A percentile compares a stretch with the other conserved stretches of the same genome.
These are phyloP conservation scores for Ammopiptanthus mongolicus DNA, from an alignment of 306 rosid genomes.

Conservation along the genomic window DNA sequence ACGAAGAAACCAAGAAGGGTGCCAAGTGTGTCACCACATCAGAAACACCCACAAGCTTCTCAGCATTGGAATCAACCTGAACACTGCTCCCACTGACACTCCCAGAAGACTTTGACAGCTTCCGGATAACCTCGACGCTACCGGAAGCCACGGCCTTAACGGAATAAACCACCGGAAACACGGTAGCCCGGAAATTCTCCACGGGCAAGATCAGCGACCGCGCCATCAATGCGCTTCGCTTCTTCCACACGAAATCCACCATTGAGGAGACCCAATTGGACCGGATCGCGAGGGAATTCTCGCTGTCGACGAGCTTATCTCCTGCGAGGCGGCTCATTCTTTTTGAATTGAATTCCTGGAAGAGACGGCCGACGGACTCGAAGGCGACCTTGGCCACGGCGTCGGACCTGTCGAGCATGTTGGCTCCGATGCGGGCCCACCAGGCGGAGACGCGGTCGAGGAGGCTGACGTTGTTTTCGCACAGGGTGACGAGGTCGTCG, in stretches of 20 bases:
- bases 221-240: slow-evolving; percentile 84
- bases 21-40: slow-evolving; percentile 90
- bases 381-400: slow-evolving; percentile 89
- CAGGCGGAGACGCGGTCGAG: slow-evolving; percentile 79
- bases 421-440: slow-evolving; percentile 83
- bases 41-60: slow-evolving; percentile 83
- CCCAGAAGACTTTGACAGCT: slow-evolving; percentile 67
- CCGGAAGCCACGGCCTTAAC: slow-evolving; percentile 94
- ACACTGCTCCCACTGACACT: slow-evolving; percentile 8
- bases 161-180: slow-evolving; percentile 80
- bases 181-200: slow-evolving; percentile 82
- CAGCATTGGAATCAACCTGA: slow-evolving; percentile 66
- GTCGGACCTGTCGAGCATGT: slow-evolving; percentile 86
- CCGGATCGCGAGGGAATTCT: slow-evolving; percentile 84
- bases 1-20: slow-evolving; percentile 82
- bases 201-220: slow-evolving; percentile 86
- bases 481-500: slow-evolving; percentile 88
- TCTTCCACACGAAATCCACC: slow-evolving; percentile 97
- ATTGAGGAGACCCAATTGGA: slow-evolving; percentile 94
- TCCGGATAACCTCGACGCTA: slow-evolving; percentile 69
- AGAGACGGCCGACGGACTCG: slow-evolving; percentile 87
- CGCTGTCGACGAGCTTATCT: slow-evolving; percentile 89
- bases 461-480: slow-evolving; percentile 81
- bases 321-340: slow-evolving; percentile 93
- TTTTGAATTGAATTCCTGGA: slow-evolving; percentile 87